These are phyloP conservation scores for Mycena kentingensis DNA, from an alignment of 768 basidiomycete species.

Conservation along the genomic window DNA sequence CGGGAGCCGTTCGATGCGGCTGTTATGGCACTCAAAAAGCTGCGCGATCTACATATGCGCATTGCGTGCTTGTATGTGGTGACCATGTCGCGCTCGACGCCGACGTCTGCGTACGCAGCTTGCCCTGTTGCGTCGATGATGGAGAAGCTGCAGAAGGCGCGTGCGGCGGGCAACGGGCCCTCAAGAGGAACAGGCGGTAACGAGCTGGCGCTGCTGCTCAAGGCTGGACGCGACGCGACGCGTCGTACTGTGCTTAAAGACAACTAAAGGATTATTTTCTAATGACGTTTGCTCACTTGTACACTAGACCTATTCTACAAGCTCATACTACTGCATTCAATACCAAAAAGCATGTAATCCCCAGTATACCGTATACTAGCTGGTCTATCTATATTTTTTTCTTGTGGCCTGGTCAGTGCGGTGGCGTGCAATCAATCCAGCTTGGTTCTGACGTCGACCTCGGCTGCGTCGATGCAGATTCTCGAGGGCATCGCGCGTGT, in stretches of 20 bases:
- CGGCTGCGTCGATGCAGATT: slow-evolving; percentile 14
- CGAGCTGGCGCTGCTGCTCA: slow-evolving; percentile 77
- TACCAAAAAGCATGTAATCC: too few species aligned
- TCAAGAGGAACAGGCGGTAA: slow-evolving; percentile 90
- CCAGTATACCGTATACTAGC: too few species aligned
- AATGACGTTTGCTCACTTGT: slow-evolving; percentile 3
- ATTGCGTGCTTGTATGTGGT: slow-evolving; percentile 88
- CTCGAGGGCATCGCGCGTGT: slow-evolving; percentile 19
- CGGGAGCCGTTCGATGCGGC: slow-evolving; percentile 79
- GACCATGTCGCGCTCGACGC: slow-evolving; percentile 70
- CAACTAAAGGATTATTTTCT: slow-evolving; percentile 25
- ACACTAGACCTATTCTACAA: background rate
- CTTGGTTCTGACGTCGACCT: background rate
- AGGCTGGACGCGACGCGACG: slow-evolving; percentile 90
- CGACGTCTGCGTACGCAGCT: slow-evolving; percentile 43
- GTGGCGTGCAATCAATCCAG: too few species aligned
- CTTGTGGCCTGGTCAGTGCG: too few species aligned
- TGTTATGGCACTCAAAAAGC: slow-evolving; percentile 74
- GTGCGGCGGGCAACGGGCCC: slow-evolving; percentile 46
- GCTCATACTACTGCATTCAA: background rate
- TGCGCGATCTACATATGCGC: slow-evolving; percentile 88
- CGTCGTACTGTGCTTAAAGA: slow-evolving; percentile 55
- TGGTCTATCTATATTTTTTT: background rate
- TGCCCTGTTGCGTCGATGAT: slow-evolving; percentile 62
- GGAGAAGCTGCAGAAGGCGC: slow-evolving; percentile 44